Evolutionary conservation across 2,329 filamentous ascomycete species (phyloP).

Genomic region (Sporothrix brunneoviolacea): DNA sequence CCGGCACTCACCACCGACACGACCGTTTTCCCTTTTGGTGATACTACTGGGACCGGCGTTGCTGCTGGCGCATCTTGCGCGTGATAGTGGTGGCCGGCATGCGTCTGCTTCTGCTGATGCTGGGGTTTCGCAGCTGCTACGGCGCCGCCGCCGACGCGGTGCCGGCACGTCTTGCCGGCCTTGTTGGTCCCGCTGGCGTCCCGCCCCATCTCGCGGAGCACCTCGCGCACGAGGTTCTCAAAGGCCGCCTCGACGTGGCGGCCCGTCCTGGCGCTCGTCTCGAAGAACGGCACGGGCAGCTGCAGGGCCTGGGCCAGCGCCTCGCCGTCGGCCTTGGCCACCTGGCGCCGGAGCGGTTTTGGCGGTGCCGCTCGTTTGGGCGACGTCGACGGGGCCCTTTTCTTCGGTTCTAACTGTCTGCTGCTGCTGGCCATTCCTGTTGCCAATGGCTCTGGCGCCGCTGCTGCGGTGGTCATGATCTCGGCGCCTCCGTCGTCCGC

Average conservation of each 20-base stretch:
- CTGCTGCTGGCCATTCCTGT: neutral
- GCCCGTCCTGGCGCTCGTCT: slow-evolving; percentile 66
- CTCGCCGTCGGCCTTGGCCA: slow-evolving; percentile 40
- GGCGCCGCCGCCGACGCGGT: neutral
- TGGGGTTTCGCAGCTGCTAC: neutral
- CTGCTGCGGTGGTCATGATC: too few species aligned
- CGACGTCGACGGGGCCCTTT: too few species aligned
- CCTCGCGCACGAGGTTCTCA: slow-evolving; percentile 20
- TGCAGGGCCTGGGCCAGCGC: slow-evolving; percentile 54
- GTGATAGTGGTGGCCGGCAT: too few species aligned
- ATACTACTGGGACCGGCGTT: neutral
- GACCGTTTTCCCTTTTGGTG: neutral
- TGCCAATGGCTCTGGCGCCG: too few species aligned
- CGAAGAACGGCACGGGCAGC: slow-evolving; percentile 63
- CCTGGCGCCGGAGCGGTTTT: slow-evolving; percentile 32
- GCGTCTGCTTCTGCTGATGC: too few species aligned
- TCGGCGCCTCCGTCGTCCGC: too few species aligned
- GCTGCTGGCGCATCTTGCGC: neutral
- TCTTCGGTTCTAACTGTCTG: too few species aligned
- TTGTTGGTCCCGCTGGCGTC: slow-evolving; percentile 13
- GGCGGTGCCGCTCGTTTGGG: too few species aligned
- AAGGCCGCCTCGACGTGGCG: slow-evolving; percentile 61
- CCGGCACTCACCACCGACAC: neutral
- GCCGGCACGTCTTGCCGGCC: slow-evolving; percentile 13
- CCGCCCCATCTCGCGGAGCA: slow-evolving; percentile 19